A percentile compares a stretch with the other conserved stretches of the same genome.
phyloP scores from a whole-genome alignment of 108 stramenopile species.

The Discostella stelligeroides region DNA sequence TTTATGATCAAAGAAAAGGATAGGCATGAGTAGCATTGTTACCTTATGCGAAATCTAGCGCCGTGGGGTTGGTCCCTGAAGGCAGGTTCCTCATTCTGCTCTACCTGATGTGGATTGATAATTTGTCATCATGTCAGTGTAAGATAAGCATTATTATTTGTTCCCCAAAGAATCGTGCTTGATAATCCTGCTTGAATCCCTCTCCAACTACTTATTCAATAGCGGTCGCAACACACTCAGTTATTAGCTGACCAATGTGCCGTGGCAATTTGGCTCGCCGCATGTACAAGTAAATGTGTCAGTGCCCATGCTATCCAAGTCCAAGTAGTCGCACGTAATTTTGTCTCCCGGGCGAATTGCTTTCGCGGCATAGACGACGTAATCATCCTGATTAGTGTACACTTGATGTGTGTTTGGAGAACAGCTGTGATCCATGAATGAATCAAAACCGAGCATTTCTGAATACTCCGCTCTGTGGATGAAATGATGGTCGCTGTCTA shows the following conservation, averaged over 20 bases:
- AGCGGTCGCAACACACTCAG: too few relatives aligned
- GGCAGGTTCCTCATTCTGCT: too few relatives aligned
- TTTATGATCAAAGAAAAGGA: too few relatives aligned
- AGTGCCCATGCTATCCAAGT: slow-evolving; percentile 13
- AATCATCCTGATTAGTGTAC: slow-evolving; percentile 24
- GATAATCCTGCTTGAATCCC: too few relatives aligned
- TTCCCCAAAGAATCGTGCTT: too few relatives aligned
- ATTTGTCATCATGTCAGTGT: too few relatives aligned
- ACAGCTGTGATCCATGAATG: slow-evolving; percentile 39
- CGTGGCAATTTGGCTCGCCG: slow-evolving; percentile 17
- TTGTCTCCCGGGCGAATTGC: slow-evolving; percentile 26
- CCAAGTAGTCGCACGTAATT: slow-evolving; percentile 37
- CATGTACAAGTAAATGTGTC: slow-evolving; percentile 18
- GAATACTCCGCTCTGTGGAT: slow-evolving; percentile 28
- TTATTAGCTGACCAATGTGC: slow-evolving; percentile 9
- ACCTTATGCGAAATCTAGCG: too few relatives aligned
- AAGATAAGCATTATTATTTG: too few relatives aligned
- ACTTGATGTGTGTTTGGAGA: slow-evolving; percentile 23
- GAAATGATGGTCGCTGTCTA: slow-evolving; percentile 27
- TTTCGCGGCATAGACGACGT: slow-evolving; percentile 28
- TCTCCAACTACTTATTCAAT: too few relatives aligned
- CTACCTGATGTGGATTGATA: too few relatives aligned
- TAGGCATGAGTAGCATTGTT: too few relatives aligned
- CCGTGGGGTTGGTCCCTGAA: too few relatives aligned
- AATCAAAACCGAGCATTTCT: slow-evolving; percentile 40